Evolutionary conservation across 805 yeast species (phyloP).

Genomic region (Lipomyces yamadae): DNA sequence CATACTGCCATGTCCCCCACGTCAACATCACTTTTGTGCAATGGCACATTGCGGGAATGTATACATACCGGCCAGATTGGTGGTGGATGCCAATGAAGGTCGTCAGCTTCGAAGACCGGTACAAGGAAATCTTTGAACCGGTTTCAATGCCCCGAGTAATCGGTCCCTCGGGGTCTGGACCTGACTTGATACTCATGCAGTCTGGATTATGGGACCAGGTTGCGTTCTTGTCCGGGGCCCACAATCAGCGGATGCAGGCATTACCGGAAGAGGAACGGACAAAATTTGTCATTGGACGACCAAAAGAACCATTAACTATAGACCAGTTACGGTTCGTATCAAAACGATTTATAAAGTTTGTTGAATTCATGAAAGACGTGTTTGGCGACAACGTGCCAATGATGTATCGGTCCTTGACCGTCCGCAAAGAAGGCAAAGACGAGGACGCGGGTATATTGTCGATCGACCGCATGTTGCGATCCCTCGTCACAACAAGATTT

Average conservation of each 20-base stretch:
- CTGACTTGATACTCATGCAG: slow-evolving; percentile 20
- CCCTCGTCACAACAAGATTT: slow-evolving; percentile 12
- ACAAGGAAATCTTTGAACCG: slow-evolving; percentile 8
- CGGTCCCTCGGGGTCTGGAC: slow-evolving; percentile 13
- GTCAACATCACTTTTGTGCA: slow-evolving; percentile 23
- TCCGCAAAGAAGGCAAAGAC: slow-evolving; percentile 12
- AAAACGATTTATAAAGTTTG: slow-evolving; percentile 18
- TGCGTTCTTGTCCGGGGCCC: slow-evolving; percentile 9
- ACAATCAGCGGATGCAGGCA: not conserved
- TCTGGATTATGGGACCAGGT: slow-evolving; percentile 26
- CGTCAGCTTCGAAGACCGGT: slow-evolving; percentile 24
- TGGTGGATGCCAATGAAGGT: slow-evolving; percentile 21
- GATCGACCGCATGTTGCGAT: slow-evolving; percentile 28
- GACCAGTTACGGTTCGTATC: slow-evolving; percentile 15
- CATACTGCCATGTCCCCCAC: slow-evolving; percentile 16
- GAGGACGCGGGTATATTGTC: slow-evolving; percentile 12
- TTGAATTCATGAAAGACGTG: slow-evolving; percentile 11
- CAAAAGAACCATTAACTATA: slow-evolving; percentile 1
- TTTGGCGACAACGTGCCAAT: slow-evolving; percentile 29
- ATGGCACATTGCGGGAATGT: slow-evolving; percentile 20
- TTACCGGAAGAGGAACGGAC: not conserved
- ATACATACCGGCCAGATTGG: slow-evolving; percentile 20
- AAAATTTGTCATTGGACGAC: not conserved
- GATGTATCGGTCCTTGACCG: slow-evolving; percentile 20
- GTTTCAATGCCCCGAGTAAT: not conserved